Base-by-base conservation (phyloP, 106 monocot species). In the Ottelia alismoides region DNA sequence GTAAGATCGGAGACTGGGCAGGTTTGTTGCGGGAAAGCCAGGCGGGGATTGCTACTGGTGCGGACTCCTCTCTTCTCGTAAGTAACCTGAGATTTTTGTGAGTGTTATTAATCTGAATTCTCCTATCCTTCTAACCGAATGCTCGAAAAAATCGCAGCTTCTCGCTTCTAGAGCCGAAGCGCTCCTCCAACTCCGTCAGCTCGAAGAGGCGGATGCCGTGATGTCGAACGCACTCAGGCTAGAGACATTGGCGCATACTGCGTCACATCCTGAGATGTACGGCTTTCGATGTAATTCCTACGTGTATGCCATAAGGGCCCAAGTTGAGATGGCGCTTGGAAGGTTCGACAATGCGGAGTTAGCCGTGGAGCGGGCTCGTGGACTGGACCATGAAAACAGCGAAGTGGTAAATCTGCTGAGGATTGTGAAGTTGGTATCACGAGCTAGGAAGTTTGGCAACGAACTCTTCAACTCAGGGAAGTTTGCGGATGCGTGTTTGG, bases 271-370 rank as follows among this genome's bases (percentile, higher is more conserved):
- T 26, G 72, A 61, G 32, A 72, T 81, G 5, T 47, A 73, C 25
- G 78, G 84, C 20, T 84, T 88, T 72, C 55, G 67, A 0, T 63
- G 70, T 0, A 63, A 67, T 57, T 76, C 84, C 10, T 94, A 84
- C 49, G 5, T 84, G 0, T 52, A 67, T 48, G 63, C 72, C 46
- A 84, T 94, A 22, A 70, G 54, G 32, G 84, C 94, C 12, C 72
- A 70, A 57, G 84, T 94, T 53, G 94, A 94, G 26, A 71, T 81
- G 84, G 88, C 84, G 21, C 47, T 88, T 20, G 88, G 94, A 53
- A 88, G 94, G 62, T 86, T 86, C 58, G 77, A 77, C 25, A 81
- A 65, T 76, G 74, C 86, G 28, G 68, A 77, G 22, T 49, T 52
- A 3, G 20, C 68, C 2, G 74, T 68, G 52, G 80, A 86, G 65